Percentiles rank a stretch among this genome's conserved stretches.
Evolutionary conservation across 257 asterid species (phyloP).

Genomic region (Oldenlandia corymbosa): DNA sequence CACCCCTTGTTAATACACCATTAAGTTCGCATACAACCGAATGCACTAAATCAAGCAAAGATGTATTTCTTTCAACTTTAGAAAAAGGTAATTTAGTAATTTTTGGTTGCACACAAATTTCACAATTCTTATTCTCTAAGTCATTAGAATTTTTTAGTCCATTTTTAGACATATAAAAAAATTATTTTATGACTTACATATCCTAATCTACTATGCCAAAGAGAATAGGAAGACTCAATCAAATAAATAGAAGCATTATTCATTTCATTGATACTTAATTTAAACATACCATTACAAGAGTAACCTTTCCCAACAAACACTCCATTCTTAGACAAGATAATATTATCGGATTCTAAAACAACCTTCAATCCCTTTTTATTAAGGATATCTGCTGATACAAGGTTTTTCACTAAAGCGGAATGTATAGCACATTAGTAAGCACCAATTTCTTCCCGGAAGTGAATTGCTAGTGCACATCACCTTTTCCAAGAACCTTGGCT

Average conservation of each 20-base stretch:
- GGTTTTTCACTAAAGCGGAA: not conserved
- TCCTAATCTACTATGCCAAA: not conserved
- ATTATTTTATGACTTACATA: not conserved
- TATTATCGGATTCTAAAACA: not conserved
- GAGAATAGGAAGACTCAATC: not conserved
- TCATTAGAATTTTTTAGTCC: not conserved
- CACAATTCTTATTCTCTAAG: not conserved
- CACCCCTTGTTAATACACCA: no score
- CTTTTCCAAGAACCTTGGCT: not conserved
- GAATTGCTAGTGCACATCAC: not conserved
- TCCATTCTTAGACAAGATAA: not conserved
- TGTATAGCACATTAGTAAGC: not conserved
- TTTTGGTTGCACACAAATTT: not conserved
- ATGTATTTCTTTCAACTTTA: no score
- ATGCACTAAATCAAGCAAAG: no score
- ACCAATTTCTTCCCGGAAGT: not conserved
- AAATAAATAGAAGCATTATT: not conserved
- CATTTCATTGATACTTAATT: not conserved
- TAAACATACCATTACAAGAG: not conserved
- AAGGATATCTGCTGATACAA: not conserved
- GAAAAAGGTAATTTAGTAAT: not conserved
- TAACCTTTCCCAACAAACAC: not conserved
- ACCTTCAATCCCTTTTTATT: not conserved
- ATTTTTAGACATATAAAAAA: not conserved
- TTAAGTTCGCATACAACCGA: no score